These are phyloP conservation scores for Aspergillus pseudotamarii DNA, from an alignment of 2,329 filamentous ascomycete species.

Conservation along the genomic window DNA sequence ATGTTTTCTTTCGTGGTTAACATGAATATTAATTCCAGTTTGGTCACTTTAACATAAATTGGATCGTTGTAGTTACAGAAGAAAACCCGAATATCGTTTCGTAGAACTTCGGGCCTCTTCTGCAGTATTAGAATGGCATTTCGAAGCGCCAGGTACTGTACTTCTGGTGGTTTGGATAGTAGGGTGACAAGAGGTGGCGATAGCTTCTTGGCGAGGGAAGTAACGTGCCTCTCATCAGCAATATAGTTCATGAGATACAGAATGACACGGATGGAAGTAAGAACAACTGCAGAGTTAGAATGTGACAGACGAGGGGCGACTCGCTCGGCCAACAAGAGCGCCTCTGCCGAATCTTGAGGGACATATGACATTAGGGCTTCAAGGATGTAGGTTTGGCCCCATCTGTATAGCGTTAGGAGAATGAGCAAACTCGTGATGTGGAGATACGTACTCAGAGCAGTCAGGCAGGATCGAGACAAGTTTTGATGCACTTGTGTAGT, in stretches of 20 bases:
- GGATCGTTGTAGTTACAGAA: constrained; percentile 99
- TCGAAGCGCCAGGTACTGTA: constrained; percentile 93
- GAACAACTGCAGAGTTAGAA: constrained; percentile 92
- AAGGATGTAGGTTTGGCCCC: constrained; percentile 98
- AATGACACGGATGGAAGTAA: constrained; percentile 94
- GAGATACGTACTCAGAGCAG: constrained; percentile 80
- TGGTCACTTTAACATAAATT: constrained; percentile 99
- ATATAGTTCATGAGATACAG: constrained; percentile 99
- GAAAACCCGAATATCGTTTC: constrained; percentile 97
- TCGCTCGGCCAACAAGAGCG: constrained; percentile 84
- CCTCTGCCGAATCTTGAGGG: constrained; percentile 86
- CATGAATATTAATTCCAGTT: constrained; percentile 99
- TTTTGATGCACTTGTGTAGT: constrained; percentile 96
- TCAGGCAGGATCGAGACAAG: constrained; percentile 95
- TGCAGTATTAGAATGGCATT: constrained; percentile 95
- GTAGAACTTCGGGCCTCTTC: constrained; percentile 84
- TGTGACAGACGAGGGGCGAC: constrained; percentile 95
- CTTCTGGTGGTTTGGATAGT: constrained; percentile 92
- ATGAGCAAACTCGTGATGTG: not conserved
- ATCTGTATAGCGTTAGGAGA: constrained; percentile 57
- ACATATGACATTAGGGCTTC: constrained; percentile 98
- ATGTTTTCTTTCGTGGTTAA: constrained; percentile 95
- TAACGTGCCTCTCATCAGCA: constrained; percentile 83
- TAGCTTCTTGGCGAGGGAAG: constrained; percentile 83
- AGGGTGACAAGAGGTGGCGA: constrained; percentile 94